Percentiles rank a stretch among this genome's conserved stretches.
Conservation (phyloP, 1,284 basidiomycete species). For the Ceratobasidium sp. region DNA sequence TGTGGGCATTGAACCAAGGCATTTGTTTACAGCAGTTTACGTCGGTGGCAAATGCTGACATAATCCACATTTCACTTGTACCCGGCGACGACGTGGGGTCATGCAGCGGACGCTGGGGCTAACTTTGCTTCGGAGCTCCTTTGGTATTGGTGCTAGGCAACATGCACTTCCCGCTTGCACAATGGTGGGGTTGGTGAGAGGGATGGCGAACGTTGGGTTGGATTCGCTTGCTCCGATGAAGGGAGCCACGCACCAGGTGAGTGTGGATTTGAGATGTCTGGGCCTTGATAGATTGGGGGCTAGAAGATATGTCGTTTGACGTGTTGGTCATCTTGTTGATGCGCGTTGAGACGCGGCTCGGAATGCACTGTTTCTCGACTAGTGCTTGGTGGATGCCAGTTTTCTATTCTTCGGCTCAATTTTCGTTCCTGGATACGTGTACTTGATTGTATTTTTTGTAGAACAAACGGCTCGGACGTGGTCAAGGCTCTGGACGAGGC, state of each 20-base stretch:
- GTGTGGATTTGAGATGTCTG: background rate
- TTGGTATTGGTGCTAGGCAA: background rate
- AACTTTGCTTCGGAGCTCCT: background rate
- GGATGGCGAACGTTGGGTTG: constrained; percentile 37
- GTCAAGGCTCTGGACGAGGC: constrained; percentile 89
- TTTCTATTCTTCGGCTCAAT: background rate
- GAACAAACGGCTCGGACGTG: constrained; percentile 95
- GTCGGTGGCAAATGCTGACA: background rate
- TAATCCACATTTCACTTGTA: background rate
- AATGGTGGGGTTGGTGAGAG: constrained; percentile 22
- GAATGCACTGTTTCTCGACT: no score
- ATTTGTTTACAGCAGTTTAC: no score
- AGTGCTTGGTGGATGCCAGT: no score
- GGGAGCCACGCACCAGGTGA: constrained; percentile 38
- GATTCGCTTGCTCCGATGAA: constrained; percentile 31
- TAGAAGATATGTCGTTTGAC: background rate
- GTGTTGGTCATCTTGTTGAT: no score
- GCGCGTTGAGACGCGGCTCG: no score
- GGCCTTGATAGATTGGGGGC: background rate
- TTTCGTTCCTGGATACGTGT: background rate
- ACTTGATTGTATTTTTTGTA: constrained; percentile 52
- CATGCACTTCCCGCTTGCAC: background rate
- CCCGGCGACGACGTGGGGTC: background rate
- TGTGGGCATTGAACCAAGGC: no score
- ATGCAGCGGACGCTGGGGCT: constrained; percentile 3